Conservation (phyloP, 139 green algal genomes). For the Chlamydomonas urium region DNA sequence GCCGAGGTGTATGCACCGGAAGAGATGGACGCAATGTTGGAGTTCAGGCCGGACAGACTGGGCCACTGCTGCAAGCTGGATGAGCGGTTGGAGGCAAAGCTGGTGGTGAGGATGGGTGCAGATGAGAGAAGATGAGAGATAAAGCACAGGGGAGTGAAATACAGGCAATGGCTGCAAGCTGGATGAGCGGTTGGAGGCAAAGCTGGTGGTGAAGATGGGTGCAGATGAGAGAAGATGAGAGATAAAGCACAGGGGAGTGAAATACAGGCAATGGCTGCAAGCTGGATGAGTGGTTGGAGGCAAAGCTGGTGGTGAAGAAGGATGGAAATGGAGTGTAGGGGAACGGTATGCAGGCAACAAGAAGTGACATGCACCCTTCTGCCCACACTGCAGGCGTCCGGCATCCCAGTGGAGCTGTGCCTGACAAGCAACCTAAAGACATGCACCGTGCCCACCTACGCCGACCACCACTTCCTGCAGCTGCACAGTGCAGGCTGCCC, state of each 20-base stretch:
- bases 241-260: too few relatives aligned
- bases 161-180: constrained; percentile 75
- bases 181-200: constrained; percentile 42
- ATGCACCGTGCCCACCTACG: constrained; percentile 48
- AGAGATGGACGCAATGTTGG: constrained; percentile 64
- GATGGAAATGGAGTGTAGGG: too few relatives aligned
- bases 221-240: too few relatives aligned
- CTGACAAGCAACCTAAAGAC: constrained; percentile 56
- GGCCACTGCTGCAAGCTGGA: constrained; percentile 80
- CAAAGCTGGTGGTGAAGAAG: constrained; percentile 30
- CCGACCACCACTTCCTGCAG: constrained; percentile 66
- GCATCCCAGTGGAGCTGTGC: constrained; percentile 78
- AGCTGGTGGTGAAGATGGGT: constrained; percentile 28
- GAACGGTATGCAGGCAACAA: constrained; percentile 60
- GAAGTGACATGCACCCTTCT: neutral
- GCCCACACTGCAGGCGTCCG: constrained; percentile 22
- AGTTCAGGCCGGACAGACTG: constrained; percentile 62
- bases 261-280: constrained; percentile 77
- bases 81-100: constrained; percentile 37
- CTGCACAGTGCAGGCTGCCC: constrained; percentile 59
- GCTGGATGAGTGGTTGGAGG: constrained; percentile 50
- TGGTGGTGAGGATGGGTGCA: constrained; percentile 22
- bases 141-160: too few relatives aligned
- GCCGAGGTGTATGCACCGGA: constrained; percentile 55
- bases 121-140: too few relatives aligned